These are phyloP conservation scores for Macrotyloma uniflorum DNA, from an alignment of 306 rosid genomes.

Conservation along the genomic window DNA sequence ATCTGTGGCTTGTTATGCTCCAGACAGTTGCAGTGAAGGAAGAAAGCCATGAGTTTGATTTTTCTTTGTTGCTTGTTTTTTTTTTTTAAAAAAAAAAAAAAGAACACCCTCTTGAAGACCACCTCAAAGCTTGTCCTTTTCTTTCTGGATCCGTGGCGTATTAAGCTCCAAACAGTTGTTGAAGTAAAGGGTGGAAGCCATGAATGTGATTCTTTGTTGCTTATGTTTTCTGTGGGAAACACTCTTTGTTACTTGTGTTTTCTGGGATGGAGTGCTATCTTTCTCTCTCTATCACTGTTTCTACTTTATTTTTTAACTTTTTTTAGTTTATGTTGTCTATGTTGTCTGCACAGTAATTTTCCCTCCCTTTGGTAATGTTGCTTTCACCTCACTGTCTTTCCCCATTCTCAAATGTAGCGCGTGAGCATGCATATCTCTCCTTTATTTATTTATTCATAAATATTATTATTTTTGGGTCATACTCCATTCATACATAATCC, in stretches of 20 bases:
- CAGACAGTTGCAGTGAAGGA: neutral
- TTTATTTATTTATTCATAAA: neutral
- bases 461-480: neutral
- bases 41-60: conserved; percentile 34
- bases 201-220: conserved; percentile 40
- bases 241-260: conserved; percentile 61
- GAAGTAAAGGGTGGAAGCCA: conserved; percentile 34
- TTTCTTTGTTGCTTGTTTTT: conserved; percentile 12
- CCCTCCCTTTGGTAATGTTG: conserved; percentile 46
- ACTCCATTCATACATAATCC: neutral
- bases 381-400: conserved; percentile 38
- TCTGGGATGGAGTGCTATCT: conserved; percentile 50
- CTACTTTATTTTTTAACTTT: conserved; percentile 15
- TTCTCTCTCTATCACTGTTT: conserved; percentile 33
- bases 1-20: conserved; percentile 19
- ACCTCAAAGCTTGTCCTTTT: conserved; percentile 29
- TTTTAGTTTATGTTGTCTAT: conserved; percentile 41
- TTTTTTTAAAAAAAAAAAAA: neutral
- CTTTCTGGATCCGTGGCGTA: neutral
- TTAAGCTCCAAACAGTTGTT: conserved; percentile 19
- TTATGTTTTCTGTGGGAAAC: conserved; percentile 33
- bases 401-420: conserved; percentile 29
- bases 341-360: conserved; percentile 55
- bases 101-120: neutral
- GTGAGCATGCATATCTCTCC: neutral